phyloP scores from a whole-genome alignment of 306 rosid genomes.

The Malus asiatica region DNA sequence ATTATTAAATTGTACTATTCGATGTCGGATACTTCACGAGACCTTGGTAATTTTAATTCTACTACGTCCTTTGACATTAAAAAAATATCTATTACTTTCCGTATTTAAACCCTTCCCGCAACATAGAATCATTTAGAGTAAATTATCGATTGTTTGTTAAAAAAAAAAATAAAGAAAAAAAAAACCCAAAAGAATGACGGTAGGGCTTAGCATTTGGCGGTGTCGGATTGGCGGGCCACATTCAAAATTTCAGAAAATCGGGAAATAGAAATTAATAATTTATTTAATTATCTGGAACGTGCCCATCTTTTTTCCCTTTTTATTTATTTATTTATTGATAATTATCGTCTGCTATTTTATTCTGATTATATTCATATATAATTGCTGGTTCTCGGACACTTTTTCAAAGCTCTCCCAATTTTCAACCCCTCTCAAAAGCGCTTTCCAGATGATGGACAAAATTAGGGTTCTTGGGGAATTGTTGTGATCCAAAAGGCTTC shows the following conservation, averaged over 20 bases:
- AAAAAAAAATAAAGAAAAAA: no score
- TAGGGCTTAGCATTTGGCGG: background rate
- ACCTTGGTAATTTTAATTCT: no score
- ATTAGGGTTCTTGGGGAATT: conserved; percentile 1
- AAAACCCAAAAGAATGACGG: no score
- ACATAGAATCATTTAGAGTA: no score
- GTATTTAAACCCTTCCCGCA: no score
- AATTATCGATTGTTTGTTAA: no score
- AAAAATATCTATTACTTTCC: no score
- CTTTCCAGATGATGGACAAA: background rate
- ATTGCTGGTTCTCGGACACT: background rate
- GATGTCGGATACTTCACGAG: no score
- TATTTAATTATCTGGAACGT: background rate
- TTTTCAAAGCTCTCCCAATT: background rate
- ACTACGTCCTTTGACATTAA: no score
- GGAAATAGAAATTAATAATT: background rate
- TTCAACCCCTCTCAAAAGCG: background rate
- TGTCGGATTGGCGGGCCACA: conserved; percentile 3
- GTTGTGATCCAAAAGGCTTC: background rate
- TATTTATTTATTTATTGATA: background rate
- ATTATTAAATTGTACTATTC: no score
- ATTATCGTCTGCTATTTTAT: background rate
- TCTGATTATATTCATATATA: background rate
- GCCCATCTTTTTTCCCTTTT: background rate
- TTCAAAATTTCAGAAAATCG: background rate